Evolutionary conservation across 1,284 basidiomycete species (phyloP).

Genomic region (Ceratobasidium theobromae): DNA sequence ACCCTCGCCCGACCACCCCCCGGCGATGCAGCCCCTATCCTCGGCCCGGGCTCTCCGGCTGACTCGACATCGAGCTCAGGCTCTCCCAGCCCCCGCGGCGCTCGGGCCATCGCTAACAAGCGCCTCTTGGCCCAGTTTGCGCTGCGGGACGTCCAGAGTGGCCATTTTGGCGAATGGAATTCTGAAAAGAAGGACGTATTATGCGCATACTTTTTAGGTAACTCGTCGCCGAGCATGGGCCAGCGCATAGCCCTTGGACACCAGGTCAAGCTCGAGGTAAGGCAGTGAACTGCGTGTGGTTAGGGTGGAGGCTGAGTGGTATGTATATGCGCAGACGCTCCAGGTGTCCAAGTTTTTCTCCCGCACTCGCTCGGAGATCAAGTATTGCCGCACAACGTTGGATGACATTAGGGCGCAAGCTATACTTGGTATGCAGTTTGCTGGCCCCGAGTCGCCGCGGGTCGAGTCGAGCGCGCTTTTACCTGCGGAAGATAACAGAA

Average conservation of each 20-base stretch:
- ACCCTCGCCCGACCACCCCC: neutral
- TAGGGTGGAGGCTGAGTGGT: neutral
- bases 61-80: neutral
- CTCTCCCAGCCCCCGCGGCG: too few species aligned
- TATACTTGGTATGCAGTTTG: neutral
- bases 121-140: constrained; percentile 12
- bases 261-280: constrained; percentile 13
- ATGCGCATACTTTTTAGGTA: constrained; percentile 8
- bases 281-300: neutral
- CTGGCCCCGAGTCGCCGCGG: too few species aligned
- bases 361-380: constrained; percentile 17
- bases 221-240: constrained; percentile 24
- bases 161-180: constrained; percentile 14
- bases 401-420: neutral
- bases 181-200: constrained; percentile 21
- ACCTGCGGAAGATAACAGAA: neutral
- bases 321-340: constrained; percentile 18
- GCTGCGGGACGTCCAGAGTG: neutral
- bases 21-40: neutral
- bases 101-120: neutral
- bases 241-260: constrained; percentile 6
- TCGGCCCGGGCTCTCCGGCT: neutral
- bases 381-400: constrained; percentile 7
- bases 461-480: too few species aligned
- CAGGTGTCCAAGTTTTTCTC: constrained; percentile 30